Evolutionary conservation across 257 asterid genomes (phyloP), one percentile per base, ranked within the genome.

Genomic region (Schizonepeta tenuifolia): DNA sequence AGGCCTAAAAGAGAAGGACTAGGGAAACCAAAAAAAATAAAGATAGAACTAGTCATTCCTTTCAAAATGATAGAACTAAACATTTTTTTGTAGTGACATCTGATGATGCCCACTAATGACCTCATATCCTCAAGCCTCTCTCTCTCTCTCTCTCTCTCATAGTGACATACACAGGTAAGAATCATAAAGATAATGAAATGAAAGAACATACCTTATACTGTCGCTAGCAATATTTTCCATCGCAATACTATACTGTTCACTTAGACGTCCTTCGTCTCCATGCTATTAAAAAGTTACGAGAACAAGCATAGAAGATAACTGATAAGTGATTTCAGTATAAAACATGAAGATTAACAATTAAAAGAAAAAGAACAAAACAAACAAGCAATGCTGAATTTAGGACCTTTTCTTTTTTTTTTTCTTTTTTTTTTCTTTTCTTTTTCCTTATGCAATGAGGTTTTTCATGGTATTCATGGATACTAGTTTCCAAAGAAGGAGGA

Each of bases 191-290:
- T 58, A 49, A 62, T 47, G 15, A 43, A 76, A 24, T 51, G 62
- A 67, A 60, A 72, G 58, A 69, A 73, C 70, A 44, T 76, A 94
- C 98, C 89, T 94, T 72, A 88, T 86, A 70, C 86, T 89, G 65
- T 91, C 97, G 61, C 83, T 78, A 31, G 69, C 74, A 78, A 89
- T 46, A 72, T 78, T 77, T 81, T 89, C 86, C 91, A 94, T 86
- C 65, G 93, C 84, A 38, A 71, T 73, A 56, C 85, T 88, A 75
- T 82, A 91, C 77, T 81, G 83, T 73, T 88, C 95, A 72, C 87
- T 67, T 44, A 94, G 75, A 51, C 79, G 85, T 51, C 97, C 98
- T 89, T 94, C 99, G 40, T 90, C 97, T 80, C 96, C 96, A 31
- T 83, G 85, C 99, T 94, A 85, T 72, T 66, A 68, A 36, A 76